Evolutionary conservation across 177 flowering plant genomes (phyloP).

Genomic region (Vitis hybrid): DNA sequence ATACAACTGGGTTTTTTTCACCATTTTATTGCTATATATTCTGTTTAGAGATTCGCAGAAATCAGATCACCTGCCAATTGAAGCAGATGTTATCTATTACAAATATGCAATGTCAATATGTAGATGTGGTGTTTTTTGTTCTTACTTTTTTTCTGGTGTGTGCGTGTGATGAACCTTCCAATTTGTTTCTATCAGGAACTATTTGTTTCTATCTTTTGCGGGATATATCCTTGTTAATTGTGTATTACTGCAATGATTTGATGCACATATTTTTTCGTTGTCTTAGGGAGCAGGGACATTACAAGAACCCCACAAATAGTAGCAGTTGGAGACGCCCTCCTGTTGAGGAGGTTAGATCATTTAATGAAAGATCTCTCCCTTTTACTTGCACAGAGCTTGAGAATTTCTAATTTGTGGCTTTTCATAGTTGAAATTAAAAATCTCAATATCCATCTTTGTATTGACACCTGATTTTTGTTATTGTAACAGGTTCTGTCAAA

Average conservation of each 20-base stretch:
- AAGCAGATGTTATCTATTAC: too few species aligned
- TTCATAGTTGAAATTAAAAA: background rate
- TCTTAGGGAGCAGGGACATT: conserved; percentile 71
- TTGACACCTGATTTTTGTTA: background rate
- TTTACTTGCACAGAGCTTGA: background rate
- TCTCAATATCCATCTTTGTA: background rate
- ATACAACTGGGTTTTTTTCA: too few species aligned
- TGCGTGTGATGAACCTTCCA: too few species aligned
- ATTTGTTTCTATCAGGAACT: background rate
- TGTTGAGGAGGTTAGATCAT: conserved; percentile 73
- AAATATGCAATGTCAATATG: too few species aligned
- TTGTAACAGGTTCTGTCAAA: conserved; percentile 61
- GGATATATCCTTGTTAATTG: background rate
- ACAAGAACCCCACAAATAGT: conserved; percentile 57
- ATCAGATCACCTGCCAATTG: too few species aligned
- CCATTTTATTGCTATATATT: too few species aligned
- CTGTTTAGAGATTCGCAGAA: too few species aligned
- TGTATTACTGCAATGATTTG: background rate
- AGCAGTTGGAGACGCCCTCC: conserved; percentile 79
- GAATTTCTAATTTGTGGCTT: conserved; percentile 3
- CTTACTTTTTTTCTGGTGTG: too few species aligned
- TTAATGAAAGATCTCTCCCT: background rate
- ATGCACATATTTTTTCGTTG: conserved; percentile 6
- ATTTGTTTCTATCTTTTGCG: background rate
- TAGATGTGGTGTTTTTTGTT: too few species aligned